Percentiles rank a stretch among this genome's conserved stretches.
phyloP scores from a whole-genome alignment of 2,329 filamentous ascomycete genomes.

The Chalaropsis thielavioides region DNA sequence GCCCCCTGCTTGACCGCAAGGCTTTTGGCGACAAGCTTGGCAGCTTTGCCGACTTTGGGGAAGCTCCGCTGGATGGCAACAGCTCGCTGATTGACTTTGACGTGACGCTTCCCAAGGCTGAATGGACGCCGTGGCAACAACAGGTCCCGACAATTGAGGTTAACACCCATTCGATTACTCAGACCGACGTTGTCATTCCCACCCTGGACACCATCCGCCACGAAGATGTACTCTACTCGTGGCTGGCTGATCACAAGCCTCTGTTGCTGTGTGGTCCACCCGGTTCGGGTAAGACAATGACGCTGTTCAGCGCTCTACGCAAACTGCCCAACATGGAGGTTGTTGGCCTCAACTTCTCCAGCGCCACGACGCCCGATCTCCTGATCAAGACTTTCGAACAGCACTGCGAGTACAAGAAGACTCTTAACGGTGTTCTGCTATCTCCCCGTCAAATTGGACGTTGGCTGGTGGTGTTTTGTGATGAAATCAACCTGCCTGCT shows the following conservation, averaged over 20 bases:
- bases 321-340: constrained; percentile 99
- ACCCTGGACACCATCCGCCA: constrained; percentile 95
- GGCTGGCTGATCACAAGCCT: constrained; percentile 97
- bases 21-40: constrained; percentile 74
- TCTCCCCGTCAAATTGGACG: constrained; percentile 92
- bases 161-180: constrained; percentile 94
- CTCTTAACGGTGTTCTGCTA: constrained; percentile 85
- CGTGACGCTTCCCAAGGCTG: constrained; percentile 68
- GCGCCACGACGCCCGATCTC: constrained; percentile 91
- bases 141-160: constrained; percentile 91
- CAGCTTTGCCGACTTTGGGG: constrained; percentile 70
- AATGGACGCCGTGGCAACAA: constrained; percentile 88
- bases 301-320: constrained; percentile 87
- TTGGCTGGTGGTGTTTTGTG: constrained; percentile 97
- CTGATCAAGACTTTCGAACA: constrained; percentile 99
- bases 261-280: constrained; percentile 91
- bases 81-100: constrained; percentile 93
- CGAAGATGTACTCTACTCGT: constrained; percentile 98
- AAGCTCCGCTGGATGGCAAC: constrained; percentile 61
- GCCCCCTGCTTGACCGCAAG: constrained; percentile 75
- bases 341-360: constrained; percentile 97
- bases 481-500: constrained; percentile 97
- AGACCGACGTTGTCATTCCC: constrained; percentile 96
- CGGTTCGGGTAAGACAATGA: constrained; percentile 99
- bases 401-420: constrained; percentile 99